Percentiles rank a stretch among this genome's conserved stretches.
phyloP scores from a whole-genome alignment of 2,329 filamentous ascomycete species.

The Xylariaceae sp. region DNA sequence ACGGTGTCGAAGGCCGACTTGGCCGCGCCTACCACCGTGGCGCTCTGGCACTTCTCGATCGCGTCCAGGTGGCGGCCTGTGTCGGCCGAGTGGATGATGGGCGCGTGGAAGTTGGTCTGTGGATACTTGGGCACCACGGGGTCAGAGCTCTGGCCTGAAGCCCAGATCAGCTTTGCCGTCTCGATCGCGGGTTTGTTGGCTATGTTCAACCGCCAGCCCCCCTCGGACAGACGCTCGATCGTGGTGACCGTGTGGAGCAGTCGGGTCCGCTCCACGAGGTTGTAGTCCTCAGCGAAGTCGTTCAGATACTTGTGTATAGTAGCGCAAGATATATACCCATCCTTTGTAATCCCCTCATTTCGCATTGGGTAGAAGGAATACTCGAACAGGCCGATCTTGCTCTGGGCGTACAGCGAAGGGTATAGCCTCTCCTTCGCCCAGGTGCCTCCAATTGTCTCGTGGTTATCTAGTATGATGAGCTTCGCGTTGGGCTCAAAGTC shows the following conservation, averaged over 20 bases:
- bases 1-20: constrained; percentile 29
- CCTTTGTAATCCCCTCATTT: constrained; percentile 18
- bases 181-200: not conserved
- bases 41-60: constrained; percentile 7
- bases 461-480: constrained; percentile 19
- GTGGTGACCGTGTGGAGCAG: constrained; percentile 14
- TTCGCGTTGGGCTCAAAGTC: constrained; percentile 16
- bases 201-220: not conserved
- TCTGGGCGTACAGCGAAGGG: constrained; percentile 25
- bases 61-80: constrained; percentile 10
- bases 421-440: constrained; percentile 22
- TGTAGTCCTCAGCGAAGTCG: constrained; percentile 20
- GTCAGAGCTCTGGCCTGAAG: constrained; percentile 15
- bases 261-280: constrained; percentile 13
- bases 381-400: constrained; percentile 26
- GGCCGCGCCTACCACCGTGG: constrained; percentile 23
- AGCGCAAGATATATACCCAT: constrained; percentile 22
- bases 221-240: not conserved
- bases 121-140: constrained; percentile 17
- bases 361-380: constrained; percentile 27
- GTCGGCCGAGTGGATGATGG: constrained; percentile 23
- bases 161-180: constrained; percentile 15
- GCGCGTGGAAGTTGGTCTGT: constrained; percentile 11
- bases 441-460: constrained; percentile 17
- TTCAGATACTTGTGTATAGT: constrained; percentile 23